Evolutionary conservation across 2,329 filamentous ascomycete species (phyloP).

Genomic region (Alternaria postmessia): DNA sequence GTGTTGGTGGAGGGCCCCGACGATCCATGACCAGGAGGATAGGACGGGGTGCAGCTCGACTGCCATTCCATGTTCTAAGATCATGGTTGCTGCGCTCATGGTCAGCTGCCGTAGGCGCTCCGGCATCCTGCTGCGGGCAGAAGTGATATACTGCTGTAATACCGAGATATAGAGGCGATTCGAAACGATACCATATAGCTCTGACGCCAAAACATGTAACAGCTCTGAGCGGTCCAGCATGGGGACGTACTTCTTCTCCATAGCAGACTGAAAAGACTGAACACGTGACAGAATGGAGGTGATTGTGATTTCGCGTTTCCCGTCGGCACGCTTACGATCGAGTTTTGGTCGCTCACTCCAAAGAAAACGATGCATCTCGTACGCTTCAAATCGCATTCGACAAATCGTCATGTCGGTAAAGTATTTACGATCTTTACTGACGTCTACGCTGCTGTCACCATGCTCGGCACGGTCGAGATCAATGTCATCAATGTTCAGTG

Average conservation of each 20-base stretch:
- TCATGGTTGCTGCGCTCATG: slow-evolving; percentile 65
- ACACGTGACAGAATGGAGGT: slow-evolving; percentile 72
- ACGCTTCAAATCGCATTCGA: slow-evolving; percentile 75
- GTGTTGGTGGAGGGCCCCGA: slow-evolving; percentile 75
- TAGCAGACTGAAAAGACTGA: slow-evolving; percentile 70
- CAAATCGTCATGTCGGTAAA: slow-evolving; percentile 75
- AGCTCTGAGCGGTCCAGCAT: slow-evolving; percentile 69
- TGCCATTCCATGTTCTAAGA: slow-evolving; percentile 63
- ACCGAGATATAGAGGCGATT: slow-evolving; percentile 72
- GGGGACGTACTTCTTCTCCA: slow-evolving; percentile 71
- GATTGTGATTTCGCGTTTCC: slow-evolving; percentile 49
- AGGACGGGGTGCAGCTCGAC: slow-evolving; percentile 64
- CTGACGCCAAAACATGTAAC: slow-evolving; percentile 68
- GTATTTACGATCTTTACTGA: slow-evolving; percentile 57
- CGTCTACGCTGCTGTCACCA: slow-evolving; percentile 45
- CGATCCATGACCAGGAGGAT: slow-evolving; percentile 72
- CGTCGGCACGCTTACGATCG: slow-evolving; percentile 54
- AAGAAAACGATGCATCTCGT: slow-evolving; percentile 74
- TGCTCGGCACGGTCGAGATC: slow-evolving; percentile 59
- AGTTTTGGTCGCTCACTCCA: slow-evolving; percentile 74
- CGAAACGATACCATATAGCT: slow-evolving; percentile 71
- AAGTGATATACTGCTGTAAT: slow-evolving; percentile 71
- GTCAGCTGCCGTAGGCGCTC: slow-evolving; percentile 70
- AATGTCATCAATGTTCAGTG: slow-evolving; percentile 73
- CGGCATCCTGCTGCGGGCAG: slow-evolving; percentile 60